These are phyloP conservation scores for Trichosanthes cucumerina DNA, from an alignment of 306 rosid species.

Conservation along the genomic window DNA sequence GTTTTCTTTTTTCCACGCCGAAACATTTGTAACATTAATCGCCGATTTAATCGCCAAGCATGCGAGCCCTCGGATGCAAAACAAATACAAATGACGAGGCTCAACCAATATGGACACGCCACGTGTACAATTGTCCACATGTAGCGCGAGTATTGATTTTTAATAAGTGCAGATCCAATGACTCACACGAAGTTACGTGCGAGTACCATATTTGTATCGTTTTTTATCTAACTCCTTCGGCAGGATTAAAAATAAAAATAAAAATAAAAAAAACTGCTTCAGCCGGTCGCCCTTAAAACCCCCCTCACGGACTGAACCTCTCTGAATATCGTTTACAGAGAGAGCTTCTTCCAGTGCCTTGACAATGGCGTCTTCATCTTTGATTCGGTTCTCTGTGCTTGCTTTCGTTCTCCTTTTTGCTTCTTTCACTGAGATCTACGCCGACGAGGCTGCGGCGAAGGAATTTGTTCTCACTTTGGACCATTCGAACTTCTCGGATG, in stretches of 20 bases:
- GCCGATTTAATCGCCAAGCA: neutral
- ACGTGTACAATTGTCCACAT: neutral
- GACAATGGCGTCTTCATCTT: conserved; percentile 47
- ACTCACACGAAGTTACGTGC: neutral
- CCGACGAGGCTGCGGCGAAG: conserved; percentile 29
- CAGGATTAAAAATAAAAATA: neutral
- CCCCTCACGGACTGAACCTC: neutral
- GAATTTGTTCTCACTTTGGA: conserved; percentile 80
- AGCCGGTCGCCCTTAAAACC: neutral
- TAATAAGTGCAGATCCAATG: neutral
- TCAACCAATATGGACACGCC: neutral
- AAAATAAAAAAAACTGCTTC: neutral
- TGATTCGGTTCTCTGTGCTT: conserved; percentile 15
- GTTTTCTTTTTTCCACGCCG: neutral
- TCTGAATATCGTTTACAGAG: neutral
- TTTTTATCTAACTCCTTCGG: neutral
- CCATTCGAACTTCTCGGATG: conserved; percentile 67
- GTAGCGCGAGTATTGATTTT: neutral
- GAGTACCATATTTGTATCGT: neutral
- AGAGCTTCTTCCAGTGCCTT: neutral
- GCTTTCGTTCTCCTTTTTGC: conserved; percentile 18
- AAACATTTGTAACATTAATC: neutral
- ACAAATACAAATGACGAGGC: neutral
- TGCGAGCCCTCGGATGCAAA: neutral
- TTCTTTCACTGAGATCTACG: neutral